A percentile compares a stretch with the other conserved stretches of the same genome.
Conservation (phyloP, 169 alveolate genomes). For the Eimeria zaria region DNA sequence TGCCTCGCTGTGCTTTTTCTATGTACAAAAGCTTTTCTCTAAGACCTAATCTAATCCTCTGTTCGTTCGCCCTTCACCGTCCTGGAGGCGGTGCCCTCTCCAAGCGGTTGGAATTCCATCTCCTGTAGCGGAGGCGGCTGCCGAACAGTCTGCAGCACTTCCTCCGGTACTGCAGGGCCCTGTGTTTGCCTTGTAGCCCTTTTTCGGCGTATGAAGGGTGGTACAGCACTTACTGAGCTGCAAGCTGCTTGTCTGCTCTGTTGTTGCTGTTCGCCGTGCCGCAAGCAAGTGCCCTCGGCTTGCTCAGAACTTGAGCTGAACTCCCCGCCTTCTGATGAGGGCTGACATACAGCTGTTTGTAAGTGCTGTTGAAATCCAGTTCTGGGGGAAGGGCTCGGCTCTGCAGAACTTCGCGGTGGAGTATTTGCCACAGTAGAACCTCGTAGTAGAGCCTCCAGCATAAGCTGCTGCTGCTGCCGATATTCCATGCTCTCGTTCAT, state of each 20-base stretch:
- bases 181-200: background rate
- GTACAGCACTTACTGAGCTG: background rate
- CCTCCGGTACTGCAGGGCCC: background rate
- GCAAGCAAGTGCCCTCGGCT: background rate
- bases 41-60: background rate
- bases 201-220: constrained; percentile 39
- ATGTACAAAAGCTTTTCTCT: background rate
- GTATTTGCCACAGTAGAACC: background rate
- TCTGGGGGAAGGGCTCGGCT: background rate
- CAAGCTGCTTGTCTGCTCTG: background rate
- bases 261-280: background rate
- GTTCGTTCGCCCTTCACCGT: background rate
- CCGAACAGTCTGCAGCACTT: background rate
- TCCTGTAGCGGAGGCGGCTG: background rate
- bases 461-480: constrained; percentile 52
- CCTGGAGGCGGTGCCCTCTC: background rate
- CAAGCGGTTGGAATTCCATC: background rate
- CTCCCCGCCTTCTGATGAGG: background rate
- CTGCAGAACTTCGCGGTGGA: background rate
- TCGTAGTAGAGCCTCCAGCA: constrained; percentile 11
- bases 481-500: background rate
- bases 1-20: background rate
- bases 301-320: background rate
- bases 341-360: background rate
- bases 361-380: background rate